phyloP scores from a whole-genome alignment of 306 rosid species.

The Fragaria vesca region DNA sequence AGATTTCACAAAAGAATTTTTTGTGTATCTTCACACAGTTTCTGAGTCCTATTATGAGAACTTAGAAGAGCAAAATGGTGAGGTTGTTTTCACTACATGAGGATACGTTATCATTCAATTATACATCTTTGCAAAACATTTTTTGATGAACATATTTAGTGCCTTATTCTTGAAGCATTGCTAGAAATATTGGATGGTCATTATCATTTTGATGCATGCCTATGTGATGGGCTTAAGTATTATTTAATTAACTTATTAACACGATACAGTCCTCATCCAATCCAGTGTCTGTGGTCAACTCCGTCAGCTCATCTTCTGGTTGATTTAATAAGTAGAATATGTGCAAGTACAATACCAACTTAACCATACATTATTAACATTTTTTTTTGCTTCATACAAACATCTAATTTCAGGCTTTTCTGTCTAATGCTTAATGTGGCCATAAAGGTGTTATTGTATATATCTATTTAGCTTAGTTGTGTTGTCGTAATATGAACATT shows the following conservation, averaged over 20 bases:
- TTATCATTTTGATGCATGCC: background rate
- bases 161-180: background rate
- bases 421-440: background rate
- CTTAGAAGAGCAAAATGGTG: constrained; percentile 65
- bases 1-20: constrained; percentile 91
- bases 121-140: background rate
- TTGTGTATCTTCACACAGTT: constrained; percentile 71
- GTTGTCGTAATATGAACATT: background rate
- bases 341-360: background rate
- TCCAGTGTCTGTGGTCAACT: no score
- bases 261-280: background rate
- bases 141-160: background rate
- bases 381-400: background rate
- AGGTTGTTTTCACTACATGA: constrained; percentile 13
- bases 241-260: background rate
- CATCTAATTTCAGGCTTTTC: background rate
- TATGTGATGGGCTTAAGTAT: background rate
- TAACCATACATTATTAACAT: background rate
- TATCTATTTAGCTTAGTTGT: background rate
- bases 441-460: background rate
- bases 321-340: background rate
- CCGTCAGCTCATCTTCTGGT: background rate
- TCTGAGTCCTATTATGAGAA: constrained; percentile 63
- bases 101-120: background rate
- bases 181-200: background rate